Percentiles rank a stretch among this genome's conserved stretches.
These are phyloP conservation scores for Tetraselmis chui DNA, from an alignment of 139 green algal species.

Conservation along the genomic window DNA sequence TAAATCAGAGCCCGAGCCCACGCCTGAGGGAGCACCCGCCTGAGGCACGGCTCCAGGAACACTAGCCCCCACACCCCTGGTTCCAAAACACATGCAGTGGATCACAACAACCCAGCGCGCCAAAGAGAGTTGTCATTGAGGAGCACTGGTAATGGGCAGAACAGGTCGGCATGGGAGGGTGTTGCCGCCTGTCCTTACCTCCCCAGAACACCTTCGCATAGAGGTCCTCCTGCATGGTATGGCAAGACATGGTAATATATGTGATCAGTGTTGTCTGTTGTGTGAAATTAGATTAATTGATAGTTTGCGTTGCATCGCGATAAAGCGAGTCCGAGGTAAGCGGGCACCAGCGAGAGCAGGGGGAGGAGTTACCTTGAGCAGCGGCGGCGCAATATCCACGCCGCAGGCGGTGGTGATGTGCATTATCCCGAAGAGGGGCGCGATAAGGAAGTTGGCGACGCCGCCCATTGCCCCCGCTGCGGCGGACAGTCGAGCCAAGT, in stretches of 20 bases:
- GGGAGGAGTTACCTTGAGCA: neutral
- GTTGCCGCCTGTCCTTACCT: no score
- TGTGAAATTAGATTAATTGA: no score
- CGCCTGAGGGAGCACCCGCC: neutral
- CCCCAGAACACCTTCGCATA: slow-evolving; percentile 9
- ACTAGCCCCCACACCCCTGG: neutral
- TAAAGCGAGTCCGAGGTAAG: no score
- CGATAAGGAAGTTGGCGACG: slow-evolving; percentile 1
- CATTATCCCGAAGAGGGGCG: neutral
- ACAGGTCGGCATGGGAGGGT: no score
- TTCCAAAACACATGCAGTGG: no score
- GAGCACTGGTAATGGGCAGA: no score
- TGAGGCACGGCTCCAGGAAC: neutral
- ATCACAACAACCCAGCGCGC: no score
- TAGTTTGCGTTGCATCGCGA: no score
- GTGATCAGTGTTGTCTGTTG: no score
- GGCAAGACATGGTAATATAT: no score
- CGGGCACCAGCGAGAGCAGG: neutral
- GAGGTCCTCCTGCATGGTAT: neutral
- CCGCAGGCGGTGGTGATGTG: slow-evolving; percentile 2
- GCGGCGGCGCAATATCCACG: neutral
- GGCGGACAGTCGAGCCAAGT: neutral
- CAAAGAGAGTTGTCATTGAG: no score
- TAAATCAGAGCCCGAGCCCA: neutral
- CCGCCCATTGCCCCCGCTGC: slow-evolving; percentile 6